Conservation (phyloP, 768 basidiomycete species). For the Boletellus emodensis region DNA sequence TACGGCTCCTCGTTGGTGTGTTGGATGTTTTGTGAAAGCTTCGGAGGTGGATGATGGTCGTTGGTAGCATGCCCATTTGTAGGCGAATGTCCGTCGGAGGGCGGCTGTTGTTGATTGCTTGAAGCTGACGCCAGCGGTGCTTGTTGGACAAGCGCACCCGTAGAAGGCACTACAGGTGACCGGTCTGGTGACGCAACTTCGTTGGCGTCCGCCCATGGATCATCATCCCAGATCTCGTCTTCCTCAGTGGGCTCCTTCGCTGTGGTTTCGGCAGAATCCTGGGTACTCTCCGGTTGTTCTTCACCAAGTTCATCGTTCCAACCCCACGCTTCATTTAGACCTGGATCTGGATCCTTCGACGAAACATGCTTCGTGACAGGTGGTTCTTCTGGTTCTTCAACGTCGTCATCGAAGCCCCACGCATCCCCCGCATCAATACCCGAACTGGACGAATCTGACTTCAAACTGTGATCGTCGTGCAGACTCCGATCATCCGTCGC, state of each 20-base stretch:
- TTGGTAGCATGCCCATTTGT: slow-evolving; percentile 20
- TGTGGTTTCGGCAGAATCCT: slow-evolving; percentile 7
- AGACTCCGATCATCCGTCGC: slow-evolving; percentile 43
- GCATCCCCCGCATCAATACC: slow-evolving; percentile 32
- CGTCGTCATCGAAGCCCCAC: slow-evolving; percentile 55
- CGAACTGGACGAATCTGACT: slow-evolving; percentile 24
- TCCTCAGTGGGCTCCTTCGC: slow-evolving; percentile 34
- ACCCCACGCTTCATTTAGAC: slow-evolving; percentile 68
- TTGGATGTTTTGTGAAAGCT: slow-evolving; percentile 15
- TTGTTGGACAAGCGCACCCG: slow-evolving; percentile 29
- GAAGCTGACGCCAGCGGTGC: slow-evolving; percentile 43
- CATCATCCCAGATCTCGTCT: slow-evolving; percentile 59
- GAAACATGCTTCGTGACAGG: slow-evolving; percentile 17
- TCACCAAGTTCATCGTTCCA: slow-evolving; percentile 52
- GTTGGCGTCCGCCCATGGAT: slow-evolving; percentile 60
- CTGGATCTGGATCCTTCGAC: slow-evolving; percentile 28
- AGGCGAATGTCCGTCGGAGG: slow-evolving; percentile 13
- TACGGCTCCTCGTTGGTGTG: slow-evolving; percentile 45
- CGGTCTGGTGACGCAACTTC: slow-evolving; percentile 26
- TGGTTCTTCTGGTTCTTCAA: slow-evolving; percentile 21
- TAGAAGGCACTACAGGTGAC: slow-evolving; percentile 23
- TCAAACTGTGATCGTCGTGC: slow-evolving; percentile 37
- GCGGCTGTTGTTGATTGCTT: slow-evolving; percentile 52
- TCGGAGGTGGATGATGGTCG: slow-evolving; percentile 15
- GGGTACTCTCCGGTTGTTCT: slow-evolving; percentile 19